Base-by-base conservation (phyloP, 208 protist species). In the Acanthamoeba royreba region DNA sequence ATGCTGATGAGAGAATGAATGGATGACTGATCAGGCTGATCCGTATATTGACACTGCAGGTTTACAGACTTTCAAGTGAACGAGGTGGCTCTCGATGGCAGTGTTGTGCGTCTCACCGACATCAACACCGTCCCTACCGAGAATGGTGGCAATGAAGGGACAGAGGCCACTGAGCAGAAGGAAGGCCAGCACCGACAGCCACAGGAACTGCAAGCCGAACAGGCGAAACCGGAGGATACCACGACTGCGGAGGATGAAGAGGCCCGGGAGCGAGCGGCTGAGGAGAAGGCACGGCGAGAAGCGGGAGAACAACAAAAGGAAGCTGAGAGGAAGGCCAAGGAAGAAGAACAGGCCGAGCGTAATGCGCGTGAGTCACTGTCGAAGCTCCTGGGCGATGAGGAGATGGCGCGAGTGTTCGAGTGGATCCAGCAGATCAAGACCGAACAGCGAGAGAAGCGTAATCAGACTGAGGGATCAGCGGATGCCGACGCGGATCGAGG, bases 21-120 rank as follows among this genome's bases (percentile, higher is more conserved):
- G n/a, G n/a, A n/a, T n/a, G n/a, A n/a, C n/a, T n/a, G n/a, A n/a
- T n/a, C n/a, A n/a, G n/a, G n/a, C n/a, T n/a, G n/a, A n/a, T n/a
- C n/a, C n/a, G n/a, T n/a, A n/a, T n/a, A n/a, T n/a, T n/a, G n/a
- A 61, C 53, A 33, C 49, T 4, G 28, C 33, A 92, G 87, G 31
- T 92, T 79, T 25, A 92, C 61, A n/a, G 87, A 92, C 31, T 92
- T 92, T 42, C 52, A 79, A 33, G 87, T 92, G 40, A 25, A 7
- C 28, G 87, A 92, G 42, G 87, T 92, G n/a, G 87, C 87, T 5
- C 28, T 79, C 22, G 58, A 92, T 40, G 87, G 87, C 52, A 9
- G 35, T 11, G 61, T 92, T 1, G 87, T 52, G 0, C 87, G 25
- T 28, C 58, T 92, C 40, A 92, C 87, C 33, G 87, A 92, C 38